phyloP scores from a whole-genome alignment of 192 early-diverging fungal species.

The Lobosporangium transversale region DNA sequence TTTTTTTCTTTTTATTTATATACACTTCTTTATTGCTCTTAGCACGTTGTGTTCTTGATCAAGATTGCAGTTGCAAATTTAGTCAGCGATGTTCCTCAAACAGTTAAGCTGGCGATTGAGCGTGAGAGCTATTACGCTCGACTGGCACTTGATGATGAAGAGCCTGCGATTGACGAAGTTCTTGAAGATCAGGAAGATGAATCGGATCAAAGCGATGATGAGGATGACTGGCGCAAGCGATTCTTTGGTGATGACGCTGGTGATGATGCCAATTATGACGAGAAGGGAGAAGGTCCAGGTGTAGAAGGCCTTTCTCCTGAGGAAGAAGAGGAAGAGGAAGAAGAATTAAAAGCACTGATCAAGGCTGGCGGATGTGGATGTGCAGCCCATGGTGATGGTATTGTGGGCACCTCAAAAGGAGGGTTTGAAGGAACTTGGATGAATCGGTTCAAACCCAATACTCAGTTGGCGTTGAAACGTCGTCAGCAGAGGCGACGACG shows the following conservation, averaged over 20 bases:
- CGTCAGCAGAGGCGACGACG: conserved; percentile 25
- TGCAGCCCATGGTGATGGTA: conserved; percentile 43
- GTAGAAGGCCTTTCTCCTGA: not conserved
- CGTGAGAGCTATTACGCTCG: conserved; percentile 51
- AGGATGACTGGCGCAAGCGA: conserved; percentile 16
- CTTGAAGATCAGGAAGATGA: conserved; percentile 37
- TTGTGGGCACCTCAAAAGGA: conserved; percentile 25
- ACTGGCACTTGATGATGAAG: conserved; percentile 39
- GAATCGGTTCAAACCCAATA: conserved; percentile 36
- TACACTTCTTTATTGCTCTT: not conserved
- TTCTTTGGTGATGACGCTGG: not conserved
- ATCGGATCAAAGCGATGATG: conserved; percentile 26
- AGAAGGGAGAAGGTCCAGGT: conserved; percentile 2
- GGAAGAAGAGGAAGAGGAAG: conserved; percentile 32
- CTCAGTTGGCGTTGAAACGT: conserved; percentile 22
- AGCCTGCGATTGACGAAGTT: conserved; percentile 47
- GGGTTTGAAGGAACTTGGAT: conserved; percentile 51
- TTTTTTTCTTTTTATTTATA: not conserved
- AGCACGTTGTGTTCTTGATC: conserved; percentile 53
- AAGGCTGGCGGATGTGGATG: conserved; percentile 51
- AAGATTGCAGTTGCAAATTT: conserved; percentile 44
- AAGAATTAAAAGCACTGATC: conserved; percentile 43
- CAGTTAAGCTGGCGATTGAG: conserved; percentile 50
- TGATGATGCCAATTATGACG: not conserved
- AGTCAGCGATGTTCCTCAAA: conserved; percentile 47